Conservation (phyloP, 140 eudicot genomes). For the Bidens hawaiensis region DNA sequence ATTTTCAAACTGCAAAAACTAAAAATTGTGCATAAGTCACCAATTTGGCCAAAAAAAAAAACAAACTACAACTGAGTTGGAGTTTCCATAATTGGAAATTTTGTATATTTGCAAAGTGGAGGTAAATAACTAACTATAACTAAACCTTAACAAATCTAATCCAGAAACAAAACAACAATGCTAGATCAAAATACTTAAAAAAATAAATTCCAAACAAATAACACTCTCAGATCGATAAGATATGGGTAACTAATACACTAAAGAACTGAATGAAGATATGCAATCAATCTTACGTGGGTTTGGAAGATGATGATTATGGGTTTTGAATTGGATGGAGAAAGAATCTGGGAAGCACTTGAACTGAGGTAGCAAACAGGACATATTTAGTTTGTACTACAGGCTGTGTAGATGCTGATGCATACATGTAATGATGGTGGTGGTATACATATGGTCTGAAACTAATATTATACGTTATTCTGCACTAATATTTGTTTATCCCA, state of each 20-base stretch:
- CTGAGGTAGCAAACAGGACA: conserved; percentile 90
- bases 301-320: conserved; percentile 35
- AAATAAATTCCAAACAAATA: too few relatives aligned
- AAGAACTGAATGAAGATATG: background rate
- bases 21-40: too few relatives aligned
- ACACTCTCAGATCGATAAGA: too few relatives aligned
- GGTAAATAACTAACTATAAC: background rate
- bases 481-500: too few relatives aligned
- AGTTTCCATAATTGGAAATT: too few relatives aligned
- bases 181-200: conserved; percentile 6
- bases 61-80: too few relatives aligned
- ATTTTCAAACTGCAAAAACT: too few relatives aligned
- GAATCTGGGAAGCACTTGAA: conserved; percentile 80
- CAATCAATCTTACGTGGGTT: conserved; percentile 38
- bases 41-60: too few relatives aligned
- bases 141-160: background rate
- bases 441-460: too few relatives aligned
- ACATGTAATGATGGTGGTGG: conserved; percentile 12
- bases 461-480: too few relatives aligned
- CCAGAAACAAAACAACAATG: conserved; percentile 9
- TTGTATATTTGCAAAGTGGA: too few relatives aligned
- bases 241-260: too few relatives aligned
- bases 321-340: conserved; percentile 49
- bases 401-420: conserved; percentile 13
- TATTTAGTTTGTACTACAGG: conserved; percentile 31